Conservation (phyloP, 2,329 filamentous ascomycete species). For the Cordyceps tenuipes region DNA sequence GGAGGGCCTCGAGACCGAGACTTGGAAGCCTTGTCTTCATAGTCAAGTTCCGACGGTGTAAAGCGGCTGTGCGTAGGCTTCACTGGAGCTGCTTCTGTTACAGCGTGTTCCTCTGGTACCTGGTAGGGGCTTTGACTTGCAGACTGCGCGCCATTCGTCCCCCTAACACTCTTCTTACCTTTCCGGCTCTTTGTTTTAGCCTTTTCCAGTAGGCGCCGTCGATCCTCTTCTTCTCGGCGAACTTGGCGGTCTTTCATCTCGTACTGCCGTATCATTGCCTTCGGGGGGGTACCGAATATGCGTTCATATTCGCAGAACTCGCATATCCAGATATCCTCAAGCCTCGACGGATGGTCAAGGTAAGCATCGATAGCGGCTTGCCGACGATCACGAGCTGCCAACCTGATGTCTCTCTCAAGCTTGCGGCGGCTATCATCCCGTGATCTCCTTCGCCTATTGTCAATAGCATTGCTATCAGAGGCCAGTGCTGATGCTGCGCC, state of each 20-base stretch:
- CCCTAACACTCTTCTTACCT: slow-evolving; percentile 71
- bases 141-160: slow-evolving; percentile 17
- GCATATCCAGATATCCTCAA: slow-evolving; percentile 84
- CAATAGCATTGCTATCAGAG: background rate
- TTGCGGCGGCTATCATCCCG: slow-evolving; percentile 56
- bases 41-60: slow-evolving; percentile 32
- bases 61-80: slow-evolving; percentile 26
- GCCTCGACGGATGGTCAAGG: slow-evolving; percentile 59
- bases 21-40: slow-evolving; percentile 27
- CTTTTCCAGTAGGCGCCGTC: slow-evolving; percentile 77
- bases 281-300: slow-evolving; percentile 83
- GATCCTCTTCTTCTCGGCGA: slow-evolving; percentile 77
- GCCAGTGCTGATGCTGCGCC: slow-evolving; percentile 13
- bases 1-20: slow-evolving; percentile 18
- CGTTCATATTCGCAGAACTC: slow-evolving; percentile 97
- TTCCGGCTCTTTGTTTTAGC: slow-evolving; percentile 90
- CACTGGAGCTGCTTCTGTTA: slow-evolving; percentile 15
- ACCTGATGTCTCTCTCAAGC: slow-evolving; percentile 60
- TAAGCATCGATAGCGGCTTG: slow-evolving; percentile 71
- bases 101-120: slow-evolving; percentile 16
- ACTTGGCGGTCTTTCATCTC: slow-evolving; percentile 88
- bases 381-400: slow-evolving; percentile 69
- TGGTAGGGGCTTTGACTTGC: slow-evolving; percentile 18
- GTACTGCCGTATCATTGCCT: slow-evolving; percentile 79
- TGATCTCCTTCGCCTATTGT: slow-evolving; percentile 14